A percentile compares a stretch with the other conserved stretches of the same genome.
Conservation (phyloP, 208 protist genomes). For the Trypanosoma boissoni region DNA sequence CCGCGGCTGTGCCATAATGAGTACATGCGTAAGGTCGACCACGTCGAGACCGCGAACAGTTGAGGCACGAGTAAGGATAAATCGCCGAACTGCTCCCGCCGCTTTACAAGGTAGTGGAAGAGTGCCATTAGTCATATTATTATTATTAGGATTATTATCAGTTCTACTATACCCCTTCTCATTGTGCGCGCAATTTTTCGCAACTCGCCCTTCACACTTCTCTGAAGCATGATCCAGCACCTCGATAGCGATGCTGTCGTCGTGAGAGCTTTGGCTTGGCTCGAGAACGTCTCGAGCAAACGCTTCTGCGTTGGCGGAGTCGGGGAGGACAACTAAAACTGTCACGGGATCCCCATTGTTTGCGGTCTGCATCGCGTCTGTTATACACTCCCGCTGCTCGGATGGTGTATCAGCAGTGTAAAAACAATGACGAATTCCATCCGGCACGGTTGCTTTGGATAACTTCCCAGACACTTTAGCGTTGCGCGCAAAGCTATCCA, state of each 20-base stretch:
- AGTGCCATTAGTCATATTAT: too few species aligned
- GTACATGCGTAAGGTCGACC: conserved; percentile 63
- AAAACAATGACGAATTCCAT: conserved; percentile 68
- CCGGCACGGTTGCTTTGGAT: conserved; percentile 58
- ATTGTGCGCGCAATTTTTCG: too few species aligned
- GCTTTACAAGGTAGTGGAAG: too few species aligned
- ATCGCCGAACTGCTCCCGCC: conserved; percentile 19
- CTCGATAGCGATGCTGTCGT: too few species aligned
- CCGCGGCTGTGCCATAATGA: conserved; percentile 57
- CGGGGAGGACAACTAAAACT: conserved; percentile 62
- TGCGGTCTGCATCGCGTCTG: conserved; percentile 29
- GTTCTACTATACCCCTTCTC: too few species aligned
- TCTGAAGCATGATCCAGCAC: too few species aligned
- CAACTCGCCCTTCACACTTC: too few species aligned
- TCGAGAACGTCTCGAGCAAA: conserved; percentile 58
- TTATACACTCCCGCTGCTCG: conserved; percentile 71
- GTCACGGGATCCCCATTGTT: background rate
- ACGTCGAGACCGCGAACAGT: conserved; percentile 78
- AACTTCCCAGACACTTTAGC: conserved; percentile 33
- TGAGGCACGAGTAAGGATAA: conserved; percentile 41
- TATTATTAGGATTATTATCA: too few species aligned
- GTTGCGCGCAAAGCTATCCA: conserved; percentile 7
- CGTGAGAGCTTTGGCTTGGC: conserved; percentile 19
- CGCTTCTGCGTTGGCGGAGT: conserved; percentile 37
- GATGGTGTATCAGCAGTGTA: conserved; percentile 74